Evolutionary conservation across 768 basidiomycete genomes (phyloP), one percentile per base, ranked within the genome.

Genomic region (Mycena vitilis): DNA sequence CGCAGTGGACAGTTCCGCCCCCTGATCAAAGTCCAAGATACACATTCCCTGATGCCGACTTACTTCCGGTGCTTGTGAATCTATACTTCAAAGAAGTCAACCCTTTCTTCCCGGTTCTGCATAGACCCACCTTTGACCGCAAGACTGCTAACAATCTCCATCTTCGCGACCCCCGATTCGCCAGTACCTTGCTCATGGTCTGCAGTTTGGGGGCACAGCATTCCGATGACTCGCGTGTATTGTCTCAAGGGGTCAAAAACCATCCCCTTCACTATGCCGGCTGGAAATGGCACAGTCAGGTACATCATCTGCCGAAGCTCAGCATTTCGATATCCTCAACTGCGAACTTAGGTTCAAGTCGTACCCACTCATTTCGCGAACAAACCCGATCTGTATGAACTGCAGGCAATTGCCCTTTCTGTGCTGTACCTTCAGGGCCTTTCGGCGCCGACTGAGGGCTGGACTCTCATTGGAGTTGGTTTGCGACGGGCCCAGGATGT

Each of bases 101-200:
- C 70, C 65, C 73, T 2, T 82, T 85, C 56, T 75, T 84, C 2
- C 93, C 94, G 0, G 80, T 95, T 5, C 78, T 97, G 5, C 94
- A 95, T 74, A 85, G 88, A 0, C 88, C 89, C 0, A 87, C 87
- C 16, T 95, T 95, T 67, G 84, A 90, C 49, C 76, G 77, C 42
- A 80, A 83, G 20, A 75, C 91, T 42, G 73, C 74, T 1, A 81
- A 85, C 11, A 83, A 84, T 0, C 73, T 88, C 4, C 88, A 94
- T 75, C 74, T 81, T 20, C 78, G 73, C 2, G 85, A 92, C 63
- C 18, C 79, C 0, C 71, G 77, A 0, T 90, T 91, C 70, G 82
- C 77, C 0, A 73, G 78, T 2, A 80, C 84, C 0, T 20, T 70
- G 20, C 69, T 70, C 36, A 58, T 66, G 42, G 69, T 70, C 30